Conservation (phyloP, 2,329 filamentous ascomycete genomes). For the Aureobasidium mangrovei region DNA sequence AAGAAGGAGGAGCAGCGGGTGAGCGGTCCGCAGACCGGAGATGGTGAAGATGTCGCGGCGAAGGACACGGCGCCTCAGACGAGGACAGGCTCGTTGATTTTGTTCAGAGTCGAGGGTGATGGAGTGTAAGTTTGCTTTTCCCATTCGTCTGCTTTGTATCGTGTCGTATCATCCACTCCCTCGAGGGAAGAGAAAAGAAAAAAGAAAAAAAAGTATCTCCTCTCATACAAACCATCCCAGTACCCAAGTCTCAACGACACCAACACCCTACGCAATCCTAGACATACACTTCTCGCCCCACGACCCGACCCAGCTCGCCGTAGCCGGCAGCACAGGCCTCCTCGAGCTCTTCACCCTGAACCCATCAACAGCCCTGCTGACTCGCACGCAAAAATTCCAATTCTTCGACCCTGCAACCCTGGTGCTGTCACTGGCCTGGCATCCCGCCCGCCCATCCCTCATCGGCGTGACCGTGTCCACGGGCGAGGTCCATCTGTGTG, state of each 20-base stretch:
- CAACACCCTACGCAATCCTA: slow-evolving; percentile 65
- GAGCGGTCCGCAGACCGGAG: slow-evolving; percentile 9
- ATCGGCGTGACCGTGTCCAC: slow-evolving; percentile 65
- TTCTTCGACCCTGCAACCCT: slow-evolving; percentile 52
- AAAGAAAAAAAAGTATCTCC: background rate
- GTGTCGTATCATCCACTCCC: slow-evolving; percentile 25
- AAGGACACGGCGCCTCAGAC: slow-evolving; percentile 18
- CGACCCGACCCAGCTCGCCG: slow-evolving; percentile 50
- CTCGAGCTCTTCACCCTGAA: slow-evolving; percentile 54
- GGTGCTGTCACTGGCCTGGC: slow-evolving; percentile 66
- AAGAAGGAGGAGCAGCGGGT: slow-evolving; percentile 18
- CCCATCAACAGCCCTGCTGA: slow-evolving; percentile 19
- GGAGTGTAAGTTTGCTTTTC: slow-evolving; percentile 45
- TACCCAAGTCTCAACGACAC: slow-evolving; percentile 35
- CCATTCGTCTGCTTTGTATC: background rate
- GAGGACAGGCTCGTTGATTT: slow-evolving; percentile 64
- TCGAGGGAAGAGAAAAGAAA: slow-evolving; percentile 7
- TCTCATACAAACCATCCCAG: background rate
- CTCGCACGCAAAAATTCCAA: slow-evolving; percentile 35
- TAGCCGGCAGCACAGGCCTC: slow-evolving; percentile 68
- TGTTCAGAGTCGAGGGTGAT: slow-evolving; percentile 50
- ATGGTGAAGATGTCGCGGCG: slow-evolving; percentile 19
- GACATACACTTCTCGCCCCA: slow-evolving; percentile 72
- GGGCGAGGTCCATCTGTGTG: slow-evolving; percentile 45
- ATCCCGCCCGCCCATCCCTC: slow-evolving; percentile 46